Evolutionary conservation across 2,329 filamentous ascomycete species (phyloP), one percentile per base, ranked within the genome.

Genomic region (Aureobasidium sp.): DNA sequence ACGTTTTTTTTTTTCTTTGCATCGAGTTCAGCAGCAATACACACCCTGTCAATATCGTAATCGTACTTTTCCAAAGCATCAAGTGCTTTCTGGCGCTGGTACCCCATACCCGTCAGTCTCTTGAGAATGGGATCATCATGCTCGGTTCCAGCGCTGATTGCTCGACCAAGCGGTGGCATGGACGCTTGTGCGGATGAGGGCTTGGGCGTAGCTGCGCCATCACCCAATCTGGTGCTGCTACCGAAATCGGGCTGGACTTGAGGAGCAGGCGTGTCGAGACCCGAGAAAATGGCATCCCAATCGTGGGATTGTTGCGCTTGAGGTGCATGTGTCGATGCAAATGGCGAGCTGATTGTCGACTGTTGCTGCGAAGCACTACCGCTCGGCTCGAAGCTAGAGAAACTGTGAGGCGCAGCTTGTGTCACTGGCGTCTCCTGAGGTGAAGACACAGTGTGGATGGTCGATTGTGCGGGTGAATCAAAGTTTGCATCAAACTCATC

Each of bases 281-380:
- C 84, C 1, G 88, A 86, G 71, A 97, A 97, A 53, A 97, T 88
- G 34, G 89, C 86, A 64, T 97, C 91, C 93, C 93, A 97, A 67
- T 97, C 91, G 61, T 94, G 86, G 29, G 71, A 66, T 40, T 68
- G 64, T 51, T 73, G 66, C 52, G 71, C 39, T 58, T 57, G 48
- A 58, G 54, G 53, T 11, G 38, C 37, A n/a, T 35, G 63, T 32
- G 54, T 56, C 10, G 53, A 54, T 4, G 35, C 54, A 21, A 57
- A 57, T 35, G 54, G 35, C 6, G 53, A 53, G 27, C 47, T 24
- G 59, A 37, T 68, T 53, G n/a, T 68, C 58, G 21, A 65, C 59
- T 35, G 64, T 35, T 54, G 38, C 37, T 38, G 7, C 42, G 54
- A 37, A 6, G 55, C 56, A 25, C 57, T 55, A 3, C 32, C 44